Evolutionary conservation across 805 yeast species (phyloP).

Genomic region (Hanseniaspora valbyensis): DNA sequence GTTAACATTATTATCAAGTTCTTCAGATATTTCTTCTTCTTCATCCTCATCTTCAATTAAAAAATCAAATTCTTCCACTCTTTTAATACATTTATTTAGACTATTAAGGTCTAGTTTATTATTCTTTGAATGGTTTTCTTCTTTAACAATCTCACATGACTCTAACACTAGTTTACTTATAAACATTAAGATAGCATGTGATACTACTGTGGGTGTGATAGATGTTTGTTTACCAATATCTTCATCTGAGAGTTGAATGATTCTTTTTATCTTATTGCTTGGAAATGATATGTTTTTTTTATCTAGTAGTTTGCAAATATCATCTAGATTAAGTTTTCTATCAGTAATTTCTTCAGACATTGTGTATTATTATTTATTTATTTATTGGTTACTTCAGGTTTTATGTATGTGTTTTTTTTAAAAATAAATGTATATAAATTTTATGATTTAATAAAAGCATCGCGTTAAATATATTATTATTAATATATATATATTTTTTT

Average conservation of each 20-base stretch:
- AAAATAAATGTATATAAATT: no score
- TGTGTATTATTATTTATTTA: not conserved
- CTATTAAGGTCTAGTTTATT: slow-evolving; percentile 59
- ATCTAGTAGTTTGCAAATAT: not conserved
- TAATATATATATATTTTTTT: no score
- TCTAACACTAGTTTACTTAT: slow-evolving; percentile 82
- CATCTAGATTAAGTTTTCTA: not conserved
- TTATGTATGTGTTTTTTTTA: no score
- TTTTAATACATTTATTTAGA: slow-evolving; percentile 68
- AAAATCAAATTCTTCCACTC: slow-evolving; percentile 87
- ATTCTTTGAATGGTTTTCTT: slow-evolving; percentile 56
- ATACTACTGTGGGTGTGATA: slow-evolving; percentile 96
- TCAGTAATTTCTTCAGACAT: not conserved
- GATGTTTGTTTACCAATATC: slow-evolving; percentile 98
- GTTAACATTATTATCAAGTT: slow-evolving; percentile 1
- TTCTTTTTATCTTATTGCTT: slow-evolving; percentile 85
- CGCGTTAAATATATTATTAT: no score
- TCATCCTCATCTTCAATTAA: slow-evolving; percentile 34
- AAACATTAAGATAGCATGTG: slow-evolving; percentile 85
- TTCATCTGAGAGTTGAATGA: slow-evolving; percentile 88
- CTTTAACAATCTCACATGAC: slow-evolving; percentile 64
- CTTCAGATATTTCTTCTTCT: slow-evolving; percentile 17
- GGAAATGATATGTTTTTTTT: slow-evolving; percentile 40
- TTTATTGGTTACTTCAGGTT: not conserved
- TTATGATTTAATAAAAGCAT: no score